Percentiles rank a stretch among this genome's conserved stretches.
phyloP scores from a whole-genome alignment of 2,329 filamentous ascomycete species.

The Neonectria neomacrospora region DNA sequence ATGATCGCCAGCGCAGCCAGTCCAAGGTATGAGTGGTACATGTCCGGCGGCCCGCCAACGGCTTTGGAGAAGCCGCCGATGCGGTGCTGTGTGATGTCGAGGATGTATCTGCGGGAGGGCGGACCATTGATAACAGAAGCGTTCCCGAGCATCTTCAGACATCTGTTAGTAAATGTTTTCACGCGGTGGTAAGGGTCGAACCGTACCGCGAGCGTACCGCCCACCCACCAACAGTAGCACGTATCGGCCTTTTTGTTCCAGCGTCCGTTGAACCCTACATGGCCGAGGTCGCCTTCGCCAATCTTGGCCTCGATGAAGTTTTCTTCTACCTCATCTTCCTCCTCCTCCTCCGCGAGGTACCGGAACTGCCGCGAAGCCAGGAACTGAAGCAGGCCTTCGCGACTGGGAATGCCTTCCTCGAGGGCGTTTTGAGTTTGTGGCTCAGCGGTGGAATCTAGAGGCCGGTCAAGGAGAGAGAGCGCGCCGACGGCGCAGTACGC shows the following conservation, averaged over 20 bases:
- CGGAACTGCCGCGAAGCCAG: constrained; percentile 73
- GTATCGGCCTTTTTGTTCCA: constrained; percentile 94
- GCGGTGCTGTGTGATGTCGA: constrained; percentile 86
- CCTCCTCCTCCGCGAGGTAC: constrained; percentile 62
- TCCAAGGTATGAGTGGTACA: constrained; percentile 91
- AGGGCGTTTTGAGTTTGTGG: constrained; percentile 42
- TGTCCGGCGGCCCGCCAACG: constrained; percentile 74
- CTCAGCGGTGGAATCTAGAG: constrained; percentile 51
- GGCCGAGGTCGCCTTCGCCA: constrained; percentile 51
- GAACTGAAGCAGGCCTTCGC: constrained; percentile 58
- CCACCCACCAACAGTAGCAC: constrained; percentile 95
- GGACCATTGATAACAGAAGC: constrained; percentile 66
- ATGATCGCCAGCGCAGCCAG: constrained; percentile 82
- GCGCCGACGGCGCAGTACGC: constrained; percentile 89
- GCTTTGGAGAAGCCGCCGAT: constrained; percentile 86
- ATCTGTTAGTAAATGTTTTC: constrained; percentile 8
- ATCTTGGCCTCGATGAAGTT: constrained; percentile 51
- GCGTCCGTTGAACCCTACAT: constrained; percentile 87
- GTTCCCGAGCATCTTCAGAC: constrained; percentile 66
- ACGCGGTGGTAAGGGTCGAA: too few relatives aligned
- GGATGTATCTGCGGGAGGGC: constrained; percentile 79
- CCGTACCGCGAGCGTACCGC: constrained; percentile 66
- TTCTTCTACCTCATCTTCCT: constrained; percentile 58
- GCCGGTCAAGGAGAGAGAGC: constrained; percentile 77
- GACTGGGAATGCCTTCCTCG: constrained; percentile 50